A percentile compares a stretch with the other conserved stretches of the same genome.
These are phyloP conservation scores for Tulasnella sp. DNA, from an alignment of 768 basidiomycete species.

Conservation along the genomic window DNA sequence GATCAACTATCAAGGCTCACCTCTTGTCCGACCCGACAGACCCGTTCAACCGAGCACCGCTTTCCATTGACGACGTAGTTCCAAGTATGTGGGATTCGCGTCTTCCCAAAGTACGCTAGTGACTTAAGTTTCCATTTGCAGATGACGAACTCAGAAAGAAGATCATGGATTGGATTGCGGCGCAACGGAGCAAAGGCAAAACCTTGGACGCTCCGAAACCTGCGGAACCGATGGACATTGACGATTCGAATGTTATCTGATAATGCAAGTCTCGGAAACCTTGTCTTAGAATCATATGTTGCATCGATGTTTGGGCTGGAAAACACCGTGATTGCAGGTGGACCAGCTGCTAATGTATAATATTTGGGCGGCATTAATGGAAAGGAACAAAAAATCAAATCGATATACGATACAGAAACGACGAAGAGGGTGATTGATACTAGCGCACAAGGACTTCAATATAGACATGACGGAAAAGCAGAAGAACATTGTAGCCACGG, in stretches of 20 bases:
- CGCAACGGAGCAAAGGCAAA: constrained; percentile 32
- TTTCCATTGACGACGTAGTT: constrained; percentile 72
- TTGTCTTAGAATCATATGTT: not conserved
- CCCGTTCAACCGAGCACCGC: constrained; percentile 89
- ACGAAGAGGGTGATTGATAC: constrained; percentile 5
- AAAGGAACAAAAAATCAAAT: not conserved
- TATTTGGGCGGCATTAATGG: not conserved
- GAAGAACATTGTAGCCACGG: not conserved
- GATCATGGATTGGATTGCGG: constrained; percentile 41
- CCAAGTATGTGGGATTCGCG: constrained; percentile 48
- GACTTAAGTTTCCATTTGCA: constrained; percentile 28
- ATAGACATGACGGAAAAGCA: not conserved
- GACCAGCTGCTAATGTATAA: not conserved
- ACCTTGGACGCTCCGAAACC: constrained; percentile 16
- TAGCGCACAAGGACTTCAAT: not conserved
- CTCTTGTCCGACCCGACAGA: constrained; percentile 86
- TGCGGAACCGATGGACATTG: constrained; percentile 19
- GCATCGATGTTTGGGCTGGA: not conserved
- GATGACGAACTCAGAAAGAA: constrained; percentile 41
- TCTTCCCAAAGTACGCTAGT: not conserved
- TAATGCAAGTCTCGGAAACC: not conserved
- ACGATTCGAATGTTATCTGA: not conserved
- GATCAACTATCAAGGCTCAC: constrained; percentile 91
- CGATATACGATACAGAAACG: constrained; percentile 8
- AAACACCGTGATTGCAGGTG: not conserved